These are phyloP conservation scores for Carnegiea gigantea DNA, from an alignment of 179 eudicot genomes.

Conservation along the genomic window DNA sequence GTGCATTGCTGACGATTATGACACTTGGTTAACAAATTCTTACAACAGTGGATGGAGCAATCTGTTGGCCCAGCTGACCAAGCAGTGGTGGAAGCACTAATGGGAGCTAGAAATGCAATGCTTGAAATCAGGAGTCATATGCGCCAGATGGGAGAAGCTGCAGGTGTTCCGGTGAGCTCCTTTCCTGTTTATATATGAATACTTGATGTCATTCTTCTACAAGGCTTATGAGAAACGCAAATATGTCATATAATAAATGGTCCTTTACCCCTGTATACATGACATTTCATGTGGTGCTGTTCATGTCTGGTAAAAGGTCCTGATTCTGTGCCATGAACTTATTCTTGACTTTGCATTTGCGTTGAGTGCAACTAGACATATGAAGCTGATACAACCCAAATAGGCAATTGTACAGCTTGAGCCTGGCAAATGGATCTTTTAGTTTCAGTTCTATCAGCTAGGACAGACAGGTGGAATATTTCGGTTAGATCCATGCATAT, in stretches of 20 bases:
- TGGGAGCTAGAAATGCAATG: conserved; percentile 83
- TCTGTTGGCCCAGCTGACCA: conserved; percentile 49
- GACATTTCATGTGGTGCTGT: not conserved
- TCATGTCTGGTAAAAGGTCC: not conserved
- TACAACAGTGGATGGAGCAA: conserved; percentile 73
- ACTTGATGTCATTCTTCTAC: too few relatives aligned
- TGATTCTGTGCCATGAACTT: not conserved
- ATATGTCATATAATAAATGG: not conserved
- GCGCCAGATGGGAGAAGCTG: conserved; percentile 93
- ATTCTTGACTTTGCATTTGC: not conserved
- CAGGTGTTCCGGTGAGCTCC: conserved; percentile 77
- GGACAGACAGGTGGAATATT: not conserved
- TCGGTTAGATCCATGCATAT: not conserved
- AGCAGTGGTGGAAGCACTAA: conserved; percentile 61
- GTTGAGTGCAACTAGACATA: too few relatives aligned
- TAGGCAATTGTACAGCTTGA: not conserved
- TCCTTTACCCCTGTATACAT: not conserved
- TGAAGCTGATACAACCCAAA: too few relatives aligned
- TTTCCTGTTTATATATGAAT: conserved; percentile 11
- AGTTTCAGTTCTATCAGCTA: too few relatives aligned
- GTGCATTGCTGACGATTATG: not conserved
- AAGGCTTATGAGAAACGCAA: not conserved
- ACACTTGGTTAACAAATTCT: not conserved
- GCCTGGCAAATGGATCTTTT: not conserved
- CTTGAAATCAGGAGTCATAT: conserved; percentile 72